Evolutionary conservation across 306 rosid species (phyloP), one percentile per base, ranked within the genome.

Genomic region (Trichosanthes cucumerina): DNA sequence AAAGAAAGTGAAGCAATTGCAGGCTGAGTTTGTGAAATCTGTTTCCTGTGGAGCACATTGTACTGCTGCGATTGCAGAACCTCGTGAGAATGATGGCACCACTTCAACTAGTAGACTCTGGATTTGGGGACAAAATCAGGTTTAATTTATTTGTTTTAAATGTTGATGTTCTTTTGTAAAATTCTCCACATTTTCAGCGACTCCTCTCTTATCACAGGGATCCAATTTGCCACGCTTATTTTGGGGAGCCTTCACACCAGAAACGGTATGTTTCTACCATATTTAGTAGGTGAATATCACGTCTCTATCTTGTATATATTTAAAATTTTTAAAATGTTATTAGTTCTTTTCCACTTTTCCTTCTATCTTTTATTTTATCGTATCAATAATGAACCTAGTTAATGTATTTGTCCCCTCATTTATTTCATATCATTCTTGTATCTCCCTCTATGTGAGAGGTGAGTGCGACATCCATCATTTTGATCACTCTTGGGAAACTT

Each of bases 41-140:
- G 97, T 92, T 53, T 89, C 97, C 10, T 92, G 98, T 83, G 98
- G 98, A 80, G 96, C 97, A 75, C 91, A 88, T 79, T 94, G 98
- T 80, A 90, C 98, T 72, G 97, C 97, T 80, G 94, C 97, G 83
- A 89, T 94, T 78, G 91, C 98, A 1, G 94, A 90, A 77, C 93
- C 92, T 80, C 88, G 88, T 36, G 87, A 89, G 83, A 90, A 86
- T 81, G 95, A 94, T 82, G 96, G 92, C 76, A 84, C 89, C 7
- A 19, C 82, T 78, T 91, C 96, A 1, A 80, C 84, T 4, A 79
- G 96, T 66, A 87, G 97, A 88, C 96, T 94, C 64, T 94, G 98
- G 98, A 82, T 94, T 64, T 94, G 98, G 98, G 98, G 98, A 33
- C 96, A 94, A 79, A 94, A 94, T 81, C 98, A 94, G 97, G 98